Conservation (phyloP, 2,329 filamentous ascomycete genomes). For the Cercospora citrullina region DNA sequence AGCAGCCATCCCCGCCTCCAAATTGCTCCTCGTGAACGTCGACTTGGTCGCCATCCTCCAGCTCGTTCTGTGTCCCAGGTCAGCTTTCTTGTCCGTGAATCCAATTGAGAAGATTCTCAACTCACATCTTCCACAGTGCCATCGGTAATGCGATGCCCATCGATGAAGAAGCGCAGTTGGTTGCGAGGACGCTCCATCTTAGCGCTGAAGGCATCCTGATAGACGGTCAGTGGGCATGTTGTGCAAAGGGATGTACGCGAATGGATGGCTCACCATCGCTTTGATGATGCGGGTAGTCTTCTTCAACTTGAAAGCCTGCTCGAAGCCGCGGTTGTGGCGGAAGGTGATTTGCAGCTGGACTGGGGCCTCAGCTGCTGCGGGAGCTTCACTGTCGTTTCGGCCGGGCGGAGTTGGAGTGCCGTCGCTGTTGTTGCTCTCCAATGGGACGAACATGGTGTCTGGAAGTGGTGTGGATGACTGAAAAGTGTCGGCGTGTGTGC, state of each 20-base stretch:
- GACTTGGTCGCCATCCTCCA: slow-evolving; percentile 31
- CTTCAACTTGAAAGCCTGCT: slow-evolving; percentile 32
- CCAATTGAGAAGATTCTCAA: background rate
- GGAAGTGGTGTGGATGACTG: background rate
- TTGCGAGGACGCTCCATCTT: slow-evolving; percentile 17
- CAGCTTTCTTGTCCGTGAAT: slow-evolving; percentile 1
- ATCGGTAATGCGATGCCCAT: slow-evolving; percentile 26
- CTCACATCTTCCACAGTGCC: slow-evolving; percentile 29
- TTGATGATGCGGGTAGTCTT: slow-evolving; percentile 28
- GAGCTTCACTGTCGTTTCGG: background rate
- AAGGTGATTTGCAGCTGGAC: slow-evolving; percentile 24
- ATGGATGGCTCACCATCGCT: slow-evolving; percentile 25
- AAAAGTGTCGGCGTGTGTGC: background rate
- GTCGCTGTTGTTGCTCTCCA: background rate
- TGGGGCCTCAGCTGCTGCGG: background rate
- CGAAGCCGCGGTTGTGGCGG: slow-evolving; percentile 22
- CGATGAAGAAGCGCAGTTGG: slow-evolving; percentile 29
- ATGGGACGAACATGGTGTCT: background rate
- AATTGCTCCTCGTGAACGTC: slow-evolving; percentile 31
- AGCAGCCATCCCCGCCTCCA: slow-evolving; percentile 20
- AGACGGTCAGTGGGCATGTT: background rate
- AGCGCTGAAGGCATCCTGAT: slow-evolving; percentile 21
- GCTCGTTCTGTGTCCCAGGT: slow-evolving; percentile 20
- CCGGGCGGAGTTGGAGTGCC: background rate
- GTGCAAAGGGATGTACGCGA: background rate